Conservation (phyloP, 2,329 filamentous ascomycete genomes). For the Phaeosphaeria sp. region DNA sequence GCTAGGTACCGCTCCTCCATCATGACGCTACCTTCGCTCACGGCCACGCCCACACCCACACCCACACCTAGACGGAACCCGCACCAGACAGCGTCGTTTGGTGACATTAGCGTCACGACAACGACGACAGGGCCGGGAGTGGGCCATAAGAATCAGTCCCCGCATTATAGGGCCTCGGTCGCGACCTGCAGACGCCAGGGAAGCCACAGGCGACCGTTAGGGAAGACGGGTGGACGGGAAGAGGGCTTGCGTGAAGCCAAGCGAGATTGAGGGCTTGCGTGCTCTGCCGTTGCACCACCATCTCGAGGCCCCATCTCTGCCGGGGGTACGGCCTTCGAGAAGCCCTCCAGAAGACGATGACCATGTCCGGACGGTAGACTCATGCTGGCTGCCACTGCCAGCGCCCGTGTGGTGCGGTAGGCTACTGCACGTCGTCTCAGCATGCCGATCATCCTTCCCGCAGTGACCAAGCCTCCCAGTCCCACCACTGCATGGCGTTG, state of each 20-base stretch:
- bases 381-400: not conserved
- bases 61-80: not conserved
- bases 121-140: slow-evolving; percentile 8
- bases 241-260: slow-evolving; percentile 20
- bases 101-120: slow-evolving; percentile 15
- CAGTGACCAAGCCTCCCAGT: not conserved
- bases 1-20: slow-evolving; percentile 10
- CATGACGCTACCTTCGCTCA: slow-evolving; percentile 6
- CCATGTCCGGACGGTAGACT: not conserved
- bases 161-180: slow-evolving; percentile 42
- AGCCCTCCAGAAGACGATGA: slow-evolving; percentile 16
- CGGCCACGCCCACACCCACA: slow-evolving; percentile 8
- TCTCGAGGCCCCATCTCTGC: slow-evolving; percentile 8
- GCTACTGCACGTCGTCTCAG: slow-evolving; percentile 26
- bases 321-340: not conserved
- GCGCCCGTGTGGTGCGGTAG: slow-evolving; percentile 12
- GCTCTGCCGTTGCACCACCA: slow-evolving; percentile 7
- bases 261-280: slow-evolving; percentile 20
- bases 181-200: slow-evolving; percentile 21
- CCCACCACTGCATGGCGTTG: not conserved
- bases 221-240: slow-evolving; percentile 33
- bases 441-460: slow-evolving; percentile 27
- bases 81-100: not conserved
- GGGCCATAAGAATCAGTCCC: slow-evolving; percentile 29
- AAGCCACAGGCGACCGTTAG: slow-evolving; percentile 28